Evolutionary conservation across 2,329 filamentous ascomycete genomes (phyloP).

Genomic region (Trichoderma citrinoviride): DNA sequence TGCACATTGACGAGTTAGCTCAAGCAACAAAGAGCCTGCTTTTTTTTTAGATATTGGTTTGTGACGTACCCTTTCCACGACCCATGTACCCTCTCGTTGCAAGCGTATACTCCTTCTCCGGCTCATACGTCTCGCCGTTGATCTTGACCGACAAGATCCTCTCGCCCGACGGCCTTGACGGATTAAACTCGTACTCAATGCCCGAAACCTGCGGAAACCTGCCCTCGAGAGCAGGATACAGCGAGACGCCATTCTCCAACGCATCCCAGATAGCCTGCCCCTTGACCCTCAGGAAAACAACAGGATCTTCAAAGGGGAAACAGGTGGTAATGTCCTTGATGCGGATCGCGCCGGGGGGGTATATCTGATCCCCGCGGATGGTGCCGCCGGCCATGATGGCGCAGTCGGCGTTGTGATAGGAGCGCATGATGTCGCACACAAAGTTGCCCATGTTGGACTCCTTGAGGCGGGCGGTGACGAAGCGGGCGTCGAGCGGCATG

Average conservation of each 20-base stretch:
- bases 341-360: slow-evolving; percentile 73
- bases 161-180: slow-evolving; percentile 55
- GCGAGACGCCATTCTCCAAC: slow-evolving; percentile 77
- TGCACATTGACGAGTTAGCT: slow-evolving; percentile 23
- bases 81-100: slow-evolving; percentile 88
- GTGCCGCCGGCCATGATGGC: slow-evolving; percentile 82
- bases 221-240: slow-evolving; percentile 78
- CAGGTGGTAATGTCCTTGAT: slow-evolving; percentile 83
- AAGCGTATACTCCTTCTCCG: slow-evolving; percentile 64
- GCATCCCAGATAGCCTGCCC: slow-evolving; percentile 75
- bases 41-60: no score
- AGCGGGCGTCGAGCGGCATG: slow-evolving; percentile 79
- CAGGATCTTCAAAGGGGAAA: slow-evolving; percentile 90
- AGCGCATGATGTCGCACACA: slow-evolving; percentile 86
- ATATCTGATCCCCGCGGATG: slow-evolving; percentile 84
- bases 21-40: no score
- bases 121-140: slow-evolving; percentile 58
- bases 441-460: slow-evolving; percentile 91
- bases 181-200: slow-evolving; percentile 72
- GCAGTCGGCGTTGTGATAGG: slow-evolving; percentile 77
- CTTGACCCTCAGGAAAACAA: slow-evolving; percentile 70
- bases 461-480: slow-evolving; percentile 71
- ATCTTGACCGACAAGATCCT: slow-evolving; percentile 64
- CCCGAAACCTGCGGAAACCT: slow-evolving; percentile 86
- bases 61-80: slow-evolving; percentile 66